Base-by-base conservation (phyloP, 176 grass and related monocot genomes). In the Bothriochloa decipiens region DNA sequence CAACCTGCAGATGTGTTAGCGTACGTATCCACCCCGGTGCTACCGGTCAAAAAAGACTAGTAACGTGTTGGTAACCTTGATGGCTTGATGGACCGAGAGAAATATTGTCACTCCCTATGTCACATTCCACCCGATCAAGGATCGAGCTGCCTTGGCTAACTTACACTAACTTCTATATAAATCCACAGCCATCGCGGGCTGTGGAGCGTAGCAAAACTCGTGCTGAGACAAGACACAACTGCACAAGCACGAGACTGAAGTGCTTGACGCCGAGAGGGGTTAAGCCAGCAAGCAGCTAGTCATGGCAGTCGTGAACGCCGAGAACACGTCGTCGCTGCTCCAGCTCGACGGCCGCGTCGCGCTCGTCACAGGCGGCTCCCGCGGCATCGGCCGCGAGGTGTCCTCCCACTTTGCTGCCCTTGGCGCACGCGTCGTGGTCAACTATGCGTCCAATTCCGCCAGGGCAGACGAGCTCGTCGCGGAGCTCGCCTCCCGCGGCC, bases 381-480 rank as follows among this genome's bases (percentile, higher is more conserved):
- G 87, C 13, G 87, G 91, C 81, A 93, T 97, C 79, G 91, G 91
- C 49, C 87, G 91, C 25, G 88, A 88, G 79, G 83, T 94, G 3
- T 91, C 77, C 50, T 9, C 79, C 72, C 88, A 94, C 29, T 87
- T 97, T 17, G 81, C 89, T 20, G 74, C 89, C 62, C 94, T 97
- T 40, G 92, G 90, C 27, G 89, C 94, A 20, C 57, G 84, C 83
- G 33, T 97, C 42, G 82, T 94, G 43, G 42, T 94, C 62, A 89
- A 92, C 49, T 97, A 97, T 69, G 80, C 68, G 11, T 91, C 92
- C 23, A 85, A 83, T 39, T 61, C 87, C 11, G 72, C 87, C 32
- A 82, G 73, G 61, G 94, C 92, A 10, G 65, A 92, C 73, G 77
- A 68, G 85, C 72, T 97, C 70, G 88, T 88, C 20, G 70, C 67